phyloP scores from a whole-genome alignment of 2,329 filamentous ascomycete genomes.

The Helotiales sp. region DNA sequence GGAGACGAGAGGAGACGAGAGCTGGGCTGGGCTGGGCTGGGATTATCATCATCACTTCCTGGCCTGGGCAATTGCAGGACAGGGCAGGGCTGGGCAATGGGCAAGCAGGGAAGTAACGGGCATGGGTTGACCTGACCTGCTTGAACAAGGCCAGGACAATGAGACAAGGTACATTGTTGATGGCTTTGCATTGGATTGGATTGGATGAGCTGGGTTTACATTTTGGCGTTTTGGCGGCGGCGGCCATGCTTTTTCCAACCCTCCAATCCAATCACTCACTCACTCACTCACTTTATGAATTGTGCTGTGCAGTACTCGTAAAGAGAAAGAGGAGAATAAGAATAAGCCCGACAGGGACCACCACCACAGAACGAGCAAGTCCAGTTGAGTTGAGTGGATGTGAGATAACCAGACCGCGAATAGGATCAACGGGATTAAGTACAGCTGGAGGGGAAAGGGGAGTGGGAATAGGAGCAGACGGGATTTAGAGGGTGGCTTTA shows the following conservation, averaged over 20 bases:
- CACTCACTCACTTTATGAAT: not conserved
- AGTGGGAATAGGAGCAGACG: not conserved
- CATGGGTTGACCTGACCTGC: not conserved
- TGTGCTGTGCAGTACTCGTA: too few species aligned
- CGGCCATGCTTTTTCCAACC: conserved; percentile 10
- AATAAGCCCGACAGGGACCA: not conserved
- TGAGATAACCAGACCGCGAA: conserved; percentile 1
- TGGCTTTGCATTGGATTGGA: conserved; percentile 10
- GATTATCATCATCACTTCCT: not conserved
- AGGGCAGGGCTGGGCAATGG: not conserved
- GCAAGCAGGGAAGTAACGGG: too few species aligned
- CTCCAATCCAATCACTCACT: not conserved
- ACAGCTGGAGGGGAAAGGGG: not conserved
- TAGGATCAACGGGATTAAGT: not conserved
- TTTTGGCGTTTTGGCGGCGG: conserved; percentile 1
- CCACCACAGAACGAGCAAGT: not conserved
- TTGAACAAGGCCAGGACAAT: not conserved
- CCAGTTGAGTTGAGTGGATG: not conserved
- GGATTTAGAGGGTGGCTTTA: not conserved
- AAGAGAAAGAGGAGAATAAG: not conserved
- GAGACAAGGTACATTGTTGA: not conserved
- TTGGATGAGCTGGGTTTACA: conserved; percentile 2
- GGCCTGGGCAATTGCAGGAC: not conserved
- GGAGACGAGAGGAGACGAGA: not conserved
- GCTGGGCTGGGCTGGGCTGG: not conserved